These are phyloP conservation scores for Neofusicoccum ribis DNA, from an alignment of 2,329 filamentous ascomycete genomes.

Conservation along the genomic window DNA sequence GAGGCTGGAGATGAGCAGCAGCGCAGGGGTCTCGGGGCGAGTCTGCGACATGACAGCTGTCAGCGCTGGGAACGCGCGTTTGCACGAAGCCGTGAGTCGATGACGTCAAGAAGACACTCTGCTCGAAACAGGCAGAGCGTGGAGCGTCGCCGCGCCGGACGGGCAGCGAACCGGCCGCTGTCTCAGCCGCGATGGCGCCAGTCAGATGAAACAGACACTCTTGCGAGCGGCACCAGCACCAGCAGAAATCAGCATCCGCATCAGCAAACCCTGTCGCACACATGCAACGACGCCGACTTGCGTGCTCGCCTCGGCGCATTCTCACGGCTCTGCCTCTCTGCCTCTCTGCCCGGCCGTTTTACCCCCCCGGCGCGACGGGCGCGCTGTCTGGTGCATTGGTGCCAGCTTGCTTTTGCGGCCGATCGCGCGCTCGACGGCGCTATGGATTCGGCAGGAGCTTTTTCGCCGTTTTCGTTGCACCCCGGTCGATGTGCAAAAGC, in stretches of 20 bases:
- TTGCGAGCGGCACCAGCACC: not conserved
- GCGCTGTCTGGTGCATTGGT: not conserved
- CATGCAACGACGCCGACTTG: constrained; percentile 6
- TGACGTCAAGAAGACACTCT: constrained; percentile 9
- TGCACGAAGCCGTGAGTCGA: not conserved
- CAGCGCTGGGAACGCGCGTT: not conserved
- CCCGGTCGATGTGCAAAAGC: constrained; percentile 10
- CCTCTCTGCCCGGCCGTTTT: not conserved
- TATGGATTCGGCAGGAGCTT: constrained; percentile 4
- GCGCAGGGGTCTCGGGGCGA: not conserved
- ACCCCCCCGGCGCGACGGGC: not conserved
- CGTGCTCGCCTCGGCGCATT: not conserved
- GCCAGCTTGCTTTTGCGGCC: not conserved
- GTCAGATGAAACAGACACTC: constrained; percentile 9
- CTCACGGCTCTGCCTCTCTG: not conserved
- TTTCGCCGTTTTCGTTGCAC: constrained; percentile 1
- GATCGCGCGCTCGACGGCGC: not conserved
- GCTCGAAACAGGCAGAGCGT: not conserved
- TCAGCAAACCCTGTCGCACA: not conserved
- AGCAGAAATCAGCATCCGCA: not conserved
- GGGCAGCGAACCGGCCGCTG: not conserved
- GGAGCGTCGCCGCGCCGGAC: no score
- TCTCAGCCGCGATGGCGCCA: constrained; percentile 13
- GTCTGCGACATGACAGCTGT: not conserved
- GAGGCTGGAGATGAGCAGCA: not conserved